phyloP scores from a whole-genome alignment of 1,284 basidiomycete species.

The Heterobasidion parviporum region DNA sequence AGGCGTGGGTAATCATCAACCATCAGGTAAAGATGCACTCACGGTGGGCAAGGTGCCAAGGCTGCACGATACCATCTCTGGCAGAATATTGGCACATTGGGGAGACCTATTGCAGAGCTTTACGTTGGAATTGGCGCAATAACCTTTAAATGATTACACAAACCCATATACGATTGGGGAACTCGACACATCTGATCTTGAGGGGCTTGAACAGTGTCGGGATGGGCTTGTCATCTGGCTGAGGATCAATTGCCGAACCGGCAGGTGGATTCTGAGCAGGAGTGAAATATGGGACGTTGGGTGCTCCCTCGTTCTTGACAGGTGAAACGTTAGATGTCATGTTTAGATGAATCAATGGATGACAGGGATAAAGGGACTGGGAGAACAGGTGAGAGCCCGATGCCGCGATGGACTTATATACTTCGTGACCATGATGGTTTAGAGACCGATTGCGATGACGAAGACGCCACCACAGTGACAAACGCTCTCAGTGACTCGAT shows the following conservation, averaged over 20 bases:
- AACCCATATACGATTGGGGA: constrained; percentile 65
- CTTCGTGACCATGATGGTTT: not conserved
- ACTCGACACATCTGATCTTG: constrained; percentile 47
- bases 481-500: too few species aligned
- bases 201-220: constrained; percentile 62
- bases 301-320: constrained; percentile 24
- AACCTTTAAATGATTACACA: not conserved
- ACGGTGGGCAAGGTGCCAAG: constrained; percentile 74
- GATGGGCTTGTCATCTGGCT: constrained; percentile 31
- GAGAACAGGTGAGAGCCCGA: not conserved
- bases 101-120: constrained; percentile 25
- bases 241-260: constrained; percentile 36
- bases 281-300: constrained; percentile 41
- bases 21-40: constrained; percentile 13
- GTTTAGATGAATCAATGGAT: not conserved
- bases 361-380: not conserved
- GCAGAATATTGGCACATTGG: constrained; percentile 73
- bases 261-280: constrained; percentile 43
- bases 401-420: not conserved
- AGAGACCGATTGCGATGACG: too few species aligned
- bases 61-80: constrained; percentile 55
- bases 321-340: not conserved
- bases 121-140: too few species aligned
- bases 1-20: not conserved
- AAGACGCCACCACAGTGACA: too few species aligned